A percentile compares a stretch with the other conserved stretches of the same genome.
Conservation (phyloP, 495 filamentous ascomycete species). For the Margaritispora aquatica region DNA sequence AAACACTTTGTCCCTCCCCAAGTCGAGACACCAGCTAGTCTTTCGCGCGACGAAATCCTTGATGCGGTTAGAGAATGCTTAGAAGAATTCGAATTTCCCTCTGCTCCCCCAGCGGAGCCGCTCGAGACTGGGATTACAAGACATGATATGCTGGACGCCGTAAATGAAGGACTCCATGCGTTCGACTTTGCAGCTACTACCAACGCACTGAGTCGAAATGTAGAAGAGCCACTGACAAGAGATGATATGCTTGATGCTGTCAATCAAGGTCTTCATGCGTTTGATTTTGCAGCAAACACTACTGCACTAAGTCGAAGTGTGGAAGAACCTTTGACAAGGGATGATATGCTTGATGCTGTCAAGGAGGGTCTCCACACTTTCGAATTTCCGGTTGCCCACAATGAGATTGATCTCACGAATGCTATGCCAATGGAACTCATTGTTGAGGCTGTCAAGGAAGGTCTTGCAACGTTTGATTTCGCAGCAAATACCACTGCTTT, state of each 20-base stretch:
- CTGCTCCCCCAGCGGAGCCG: conserved; percentile 33
- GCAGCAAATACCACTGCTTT: conserved; percentile 33
- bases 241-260: conserved; percentile 48
- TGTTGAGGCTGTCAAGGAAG: conserved; percentile 47
- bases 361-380: conserved; percentile 70
- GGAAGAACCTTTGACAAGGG: conserved; percentile 25
- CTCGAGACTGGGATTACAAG: conserved; percentile 38
- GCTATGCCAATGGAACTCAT: conserved; percentile 43
- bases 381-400: conserved; percentile 26
- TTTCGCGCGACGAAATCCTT: conserved; percentile 73
- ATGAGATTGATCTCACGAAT: conserved; percentile 6
- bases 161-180: conserved; percentile 43
- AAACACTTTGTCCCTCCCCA: conserved; percentile 69
- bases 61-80: conserved; percentile 71
- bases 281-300: conserved; percentile 28
- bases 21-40: conserved; percentile 55
- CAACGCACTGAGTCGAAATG: conserved; percentile 4
- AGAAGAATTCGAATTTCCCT: conserved; percentile 63
- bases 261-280: conserved; percentile 39
- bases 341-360: conserved; percentile 69
- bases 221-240: conserved; percentile 16
- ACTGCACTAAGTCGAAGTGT: conserved; percentile 1
- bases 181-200: conserved; percentile 32
- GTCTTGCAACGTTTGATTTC: conserved; percentile 39
- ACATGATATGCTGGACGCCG: conserved; percentile 48